Percentiles rank a stretch among this genome's conserved stretches.
These are phyloP conservation scores for Cercospora nicotianae DNA, from an alignment of 2,329 filamentous ascomycete genomes.

Conservation along the genomic window DNA sequence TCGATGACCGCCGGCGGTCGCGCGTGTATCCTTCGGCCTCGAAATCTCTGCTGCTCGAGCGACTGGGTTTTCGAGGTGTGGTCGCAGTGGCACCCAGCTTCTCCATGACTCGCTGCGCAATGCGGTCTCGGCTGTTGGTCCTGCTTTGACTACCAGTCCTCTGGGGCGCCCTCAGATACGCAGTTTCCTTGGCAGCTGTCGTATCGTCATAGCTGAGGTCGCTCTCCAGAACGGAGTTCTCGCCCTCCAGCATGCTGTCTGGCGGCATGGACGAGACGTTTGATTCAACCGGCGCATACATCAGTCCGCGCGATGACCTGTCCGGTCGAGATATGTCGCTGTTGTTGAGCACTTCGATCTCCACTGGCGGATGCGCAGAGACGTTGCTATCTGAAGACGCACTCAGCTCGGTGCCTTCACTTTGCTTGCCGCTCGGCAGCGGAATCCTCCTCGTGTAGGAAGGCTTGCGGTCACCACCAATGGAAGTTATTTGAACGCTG, in stretches of 20 bases:
- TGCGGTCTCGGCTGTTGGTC: constrained; percentile 65
- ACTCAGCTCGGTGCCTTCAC: constrained; percentile 53
- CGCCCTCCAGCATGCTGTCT: constrained; percentile 67
- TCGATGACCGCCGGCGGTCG: constrained; percentile 43
- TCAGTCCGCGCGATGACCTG: constrained; percentile 54
- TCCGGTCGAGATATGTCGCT: constrained; percentile 64
- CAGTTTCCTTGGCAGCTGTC: constrained; percentile 38
- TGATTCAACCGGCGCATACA: constrained; percentile 69
- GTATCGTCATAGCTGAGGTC: constrained; percentile 37
- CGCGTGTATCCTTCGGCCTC: constrained; percentile 36
- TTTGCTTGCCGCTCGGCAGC: constrained; percentile 48
- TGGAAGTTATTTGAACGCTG: constrained; percentile 84
- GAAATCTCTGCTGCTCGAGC: constrained; percentile 37
- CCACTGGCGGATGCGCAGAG: constrained; percentile 68
- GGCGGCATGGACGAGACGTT: constrained; percentile 82
- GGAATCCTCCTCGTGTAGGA: constrained; percentile 69
- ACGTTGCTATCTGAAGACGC: constrained; percentile 81
- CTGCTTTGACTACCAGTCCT: constrained; percentile 55
- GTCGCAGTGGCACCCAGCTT: constrained; percentile 58
- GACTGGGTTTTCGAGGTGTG: constrained; percentile 42
- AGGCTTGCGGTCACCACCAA: constrained; percentile 69
- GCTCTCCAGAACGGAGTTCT: constrained; percentile 52
- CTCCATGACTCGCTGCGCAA: constrained; percentile 68
- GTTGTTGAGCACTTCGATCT: constrained; percentile 79
- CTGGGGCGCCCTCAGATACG: constrained; percentile 57